A percentile compares a stretch with the other conserved stretches of the same genome.
phyloP scores from a whole-genome alignment of 768 basidiomycete genomes.

The Macrocybe gigantea region DNA sequence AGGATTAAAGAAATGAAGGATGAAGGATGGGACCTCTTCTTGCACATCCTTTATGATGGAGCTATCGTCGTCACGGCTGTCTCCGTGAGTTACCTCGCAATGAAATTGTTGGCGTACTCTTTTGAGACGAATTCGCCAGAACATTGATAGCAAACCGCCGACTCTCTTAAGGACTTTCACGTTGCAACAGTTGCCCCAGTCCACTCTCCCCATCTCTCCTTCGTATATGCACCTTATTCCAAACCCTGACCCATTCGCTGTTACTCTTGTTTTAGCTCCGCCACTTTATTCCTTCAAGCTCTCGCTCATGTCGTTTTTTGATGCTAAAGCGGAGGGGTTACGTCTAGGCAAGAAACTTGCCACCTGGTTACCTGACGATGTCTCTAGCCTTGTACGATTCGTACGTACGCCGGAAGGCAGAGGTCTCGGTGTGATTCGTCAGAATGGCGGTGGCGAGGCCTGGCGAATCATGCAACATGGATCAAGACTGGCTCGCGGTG shows the following conservation, averaged over 20 bases:
- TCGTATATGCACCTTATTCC: constrained; percentile 50
- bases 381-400: constrained; percentile 51
- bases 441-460: constrained; percentile 51
- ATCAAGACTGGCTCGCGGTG: constrained; percentile 39
- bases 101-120: background rate
- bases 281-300: constrained; percentile 61
- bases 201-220: constrained; percentile 41
- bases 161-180: constrained; percentile 74
- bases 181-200: constrained; percentile 56
- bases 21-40: constrained; percentile 76
- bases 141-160: constrained; percentile 85
- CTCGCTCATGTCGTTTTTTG: constrained; percentile 56
- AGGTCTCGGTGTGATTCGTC: constrained; percentile 64
- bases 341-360: constrained; percentile 32
- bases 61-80: constrained; percentile 71
- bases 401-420: constrained; percentile 76
- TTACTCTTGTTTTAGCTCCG: constrained; percentile 61
- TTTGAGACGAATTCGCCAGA: constrained; percentile 36
- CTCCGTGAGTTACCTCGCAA: constrained; percentile 42
- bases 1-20: constrained; percentile 58
- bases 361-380: constrained; percentile 37
- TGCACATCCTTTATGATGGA: constrained; percentile 66
- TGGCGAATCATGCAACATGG: constrained; percentile 52
- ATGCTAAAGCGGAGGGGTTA: constrained; percentile 49
- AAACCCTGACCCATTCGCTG: constrained; percentile 28